Evolutionary conservation across 257 asterid species (phyloP).

Genomic region (Catharanthus roseus): DNA sequence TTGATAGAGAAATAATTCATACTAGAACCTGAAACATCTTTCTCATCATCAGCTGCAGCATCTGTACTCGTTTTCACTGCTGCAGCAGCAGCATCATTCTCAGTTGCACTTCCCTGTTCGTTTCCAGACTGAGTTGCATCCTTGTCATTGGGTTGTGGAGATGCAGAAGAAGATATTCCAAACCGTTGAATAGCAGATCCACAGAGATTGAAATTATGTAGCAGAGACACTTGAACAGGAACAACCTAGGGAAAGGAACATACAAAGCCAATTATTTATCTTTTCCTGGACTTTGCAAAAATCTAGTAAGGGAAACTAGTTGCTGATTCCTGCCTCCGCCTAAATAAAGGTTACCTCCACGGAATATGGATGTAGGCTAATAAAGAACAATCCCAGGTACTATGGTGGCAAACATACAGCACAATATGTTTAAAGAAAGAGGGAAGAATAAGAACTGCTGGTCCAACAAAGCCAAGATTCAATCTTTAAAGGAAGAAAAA

Average conservation of each 20-base stretch:
- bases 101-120: slow-evolving; percentile 25
- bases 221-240: slow-evolving; percentile 30
- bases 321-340: background rate
- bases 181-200: slow-evolving; percentile 36
- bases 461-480: background rate
- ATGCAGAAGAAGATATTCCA: slow-evolving; percentile 58
- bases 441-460: background rate
- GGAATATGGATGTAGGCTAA: background rate
- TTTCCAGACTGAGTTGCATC: slow-evolving; percentile 35
- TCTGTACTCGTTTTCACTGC: background rate
- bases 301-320: background rate
- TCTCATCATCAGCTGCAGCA: slow-evolving; percentile 23
- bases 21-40: slow-evolving; percentile 56
- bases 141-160: slow-evolving; percentile 43
- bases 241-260: slow-evolving; percentile 30
- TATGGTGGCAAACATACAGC: background rate
- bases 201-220: slow-evolving; percentile 28
- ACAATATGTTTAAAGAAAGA: background rate
- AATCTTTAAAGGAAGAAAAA: background rate
- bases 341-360: background rate
- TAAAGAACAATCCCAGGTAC: background rate
- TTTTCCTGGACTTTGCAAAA: background rate
- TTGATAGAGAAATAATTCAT: slow-evolving; percentile 18
- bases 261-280: background rate
- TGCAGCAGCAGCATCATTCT: slow-evolving; percentile 31